Evolutionary conservation across 306 rosid species (phyloP), one percentile per base, ranked within the genome.

Genomic region (Lablab purpureus): DNA sequence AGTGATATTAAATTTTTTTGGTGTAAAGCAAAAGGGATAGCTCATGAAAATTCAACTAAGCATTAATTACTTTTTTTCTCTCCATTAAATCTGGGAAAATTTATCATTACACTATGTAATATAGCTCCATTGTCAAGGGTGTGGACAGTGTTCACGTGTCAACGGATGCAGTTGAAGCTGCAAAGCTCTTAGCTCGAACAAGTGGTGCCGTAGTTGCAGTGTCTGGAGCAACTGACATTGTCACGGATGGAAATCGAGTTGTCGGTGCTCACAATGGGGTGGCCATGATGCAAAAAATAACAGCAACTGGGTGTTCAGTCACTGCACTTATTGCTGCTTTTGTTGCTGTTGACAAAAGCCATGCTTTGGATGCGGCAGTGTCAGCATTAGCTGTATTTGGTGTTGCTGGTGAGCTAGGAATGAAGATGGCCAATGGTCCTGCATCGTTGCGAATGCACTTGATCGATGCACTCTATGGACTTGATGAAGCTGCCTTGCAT

Each of bases 231-330:
- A 78, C 87, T 50, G 97, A 92, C 85, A 84, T 95, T 71, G 90
- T 92, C 46, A 92, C 97, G 0, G 93, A 92, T 78, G 99, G 98
- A 78, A 80, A 81, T 41, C 85, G 67, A 75, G 97, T 92, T 60
- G 82, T 95, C 73, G 96, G 96, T 22, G 94, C 94, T 79, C 89
- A 80, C 74, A 95, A 95, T 79, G 99, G 99, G 69, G 98, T 92
- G 85, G 71, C 91, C 17, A 79, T 95, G 96, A 71, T 95, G 99
- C 97, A 90, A 55, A 95, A 79, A 77, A 87, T 95, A 75, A 92
- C 99, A 6, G 98, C 97, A 76, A 92, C 97, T 3, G 93, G 98
- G 28, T 92, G 99, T 82, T 90, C 99, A 4, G 97, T 95, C 68
- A 87, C 98, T 67, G 95, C 97, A 45, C 90, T 95, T 7, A 76